These are phyloP conservation scores for Ustilago bromivora DNA, from an alignment of 1,284 basidiomycete species.

Conservation along the genomic window DNA sequence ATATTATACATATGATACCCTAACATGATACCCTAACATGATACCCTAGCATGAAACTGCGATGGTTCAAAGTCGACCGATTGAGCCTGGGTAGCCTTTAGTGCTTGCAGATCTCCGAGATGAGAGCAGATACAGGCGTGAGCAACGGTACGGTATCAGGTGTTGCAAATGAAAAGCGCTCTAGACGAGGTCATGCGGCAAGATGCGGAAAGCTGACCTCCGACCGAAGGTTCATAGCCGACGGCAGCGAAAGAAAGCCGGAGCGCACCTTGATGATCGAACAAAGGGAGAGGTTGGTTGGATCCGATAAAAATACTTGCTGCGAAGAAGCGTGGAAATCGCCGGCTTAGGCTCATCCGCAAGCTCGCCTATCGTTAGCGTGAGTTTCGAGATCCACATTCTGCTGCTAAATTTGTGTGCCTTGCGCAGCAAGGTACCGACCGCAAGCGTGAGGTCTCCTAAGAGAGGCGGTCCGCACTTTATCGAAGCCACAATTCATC, in stretches of 20 bases:
- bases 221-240: constrained; percentile 3
- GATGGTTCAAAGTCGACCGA: neutral
- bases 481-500: neutral
- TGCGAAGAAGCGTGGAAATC: neutral
- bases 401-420: neutral
- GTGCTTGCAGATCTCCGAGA: neutral
- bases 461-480: neutral
- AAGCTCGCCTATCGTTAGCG: constrained; percentile 17
- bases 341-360: constrained; percentile 10
- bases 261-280: neutral
- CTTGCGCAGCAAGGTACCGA: neutral
- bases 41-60: neutral
- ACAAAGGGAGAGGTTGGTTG: neutral
- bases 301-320: neutral
- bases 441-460: neutral
- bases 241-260: neutral
- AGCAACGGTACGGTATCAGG: neutral
- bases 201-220: neutral
- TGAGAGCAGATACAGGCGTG: neutral
- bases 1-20: constrained; percentile 11
- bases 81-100: neutral
- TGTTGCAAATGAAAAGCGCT: neutral
- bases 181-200: neutral
- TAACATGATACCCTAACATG: neutral
- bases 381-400: constrained; percentile 5